Percentiles rank a stretch among this genome's conserved stretches.
Conservation (phyloP, 176 grass and related monocot genomes). For the Juncus inflexus region DNA sequence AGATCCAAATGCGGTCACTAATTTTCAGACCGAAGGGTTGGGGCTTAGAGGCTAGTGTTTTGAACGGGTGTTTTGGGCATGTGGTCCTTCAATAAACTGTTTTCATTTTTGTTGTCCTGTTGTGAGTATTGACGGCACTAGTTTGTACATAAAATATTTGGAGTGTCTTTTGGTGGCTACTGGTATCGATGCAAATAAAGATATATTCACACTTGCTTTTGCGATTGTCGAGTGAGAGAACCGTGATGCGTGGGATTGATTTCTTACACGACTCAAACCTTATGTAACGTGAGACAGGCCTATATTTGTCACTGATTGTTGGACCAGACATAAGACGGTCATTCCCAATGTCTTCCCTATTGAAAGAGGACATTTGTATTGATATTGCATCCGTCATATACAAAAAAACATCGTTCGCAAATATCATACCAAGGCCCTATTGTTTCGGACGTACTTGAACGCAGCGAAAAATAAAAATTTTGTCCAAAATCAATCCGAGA, state of each 20-base stretch:
- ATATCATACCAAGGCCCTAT: too few species aligned
- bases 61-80: slow-evolving; percentile 14
- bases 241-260: slow-evolving; percentile 15
- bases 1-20: slow-evolving; percentile 1
- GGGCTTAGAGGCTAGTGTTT: background rate
- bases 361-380: too few species aligned
- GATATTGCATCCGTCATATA: too few species aligned
- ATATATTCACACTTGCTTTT: background rate
- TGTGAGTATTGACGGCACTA: slow-evolving; percentile 8
- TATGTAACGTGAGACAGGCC: background rate
- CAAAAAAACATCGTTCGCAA: too few species aligned
- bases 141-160: slow-evolving; percentile 12
- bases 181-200: slow-evolving; percentile 3
- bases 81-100: slow-evolving; percentile 9
- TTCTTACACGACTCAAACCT: background rate
- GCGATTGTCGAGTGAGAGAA: slow-evolving; percentile 4
- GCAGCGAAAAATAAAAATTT: too few species aligned
- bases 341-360: too few species aligned
- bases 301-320: background rate
- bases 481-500: too few species aligned
- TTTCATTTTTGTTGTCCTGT: background rate
- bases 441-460: too few species aligned
- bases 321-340: too few species aligned
- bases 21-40: background rate
- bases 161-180: slow-evolving; percentile 14